Evolutionary conservation across 352 stramenopile species (phyloP).

Genomic region (Pythium diclinum): DNA sequence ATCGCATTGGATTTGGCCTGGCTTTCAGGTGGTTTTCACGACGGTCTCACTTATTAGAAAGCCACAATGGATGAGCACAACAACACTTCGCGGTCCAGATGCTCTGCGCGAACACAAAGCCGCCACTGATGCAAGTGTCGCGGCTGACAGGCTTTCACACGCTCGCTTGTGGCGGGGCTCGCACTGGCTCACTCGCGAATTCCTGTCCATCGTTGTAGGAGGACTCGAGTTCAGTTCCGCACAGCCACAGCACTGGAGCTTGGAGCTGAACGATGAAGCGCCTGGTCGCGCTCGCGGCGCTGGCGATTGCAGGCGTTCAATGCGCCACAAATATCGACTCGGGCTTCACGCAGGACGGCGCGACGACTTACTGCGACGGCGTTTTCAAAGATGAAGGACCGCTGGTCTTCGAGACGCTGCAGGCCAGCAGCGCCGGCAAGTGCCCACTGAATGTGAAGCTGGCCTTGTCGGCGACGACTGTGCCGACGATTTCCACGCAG

Average conservation of each 20-base stretch:
- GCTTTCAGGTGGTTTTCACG: not conserved
- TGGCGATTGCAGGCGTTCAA: not conserved
- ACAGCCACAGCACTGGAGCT: too few relatives aligned
- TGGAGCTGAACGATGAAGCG: not conserved
- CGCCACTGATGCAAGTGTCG: too few relatives aligned
- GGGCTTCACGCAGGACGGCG: constrained; percentile 20
- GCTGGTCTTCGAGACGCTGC: constrained; percentile 45
- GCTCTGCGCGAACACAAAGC: not conserved
- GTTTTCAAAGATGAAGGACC: constrained; percentile 29
- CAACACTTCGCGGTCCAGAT: not conserved
- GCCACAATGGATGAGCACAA: not conserved
- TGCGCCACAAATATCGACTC: constrained; percentile 15
- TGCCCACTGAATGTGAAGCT: constrained; percentile 52
- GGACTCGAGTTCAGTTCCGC: too few relatives aligned
- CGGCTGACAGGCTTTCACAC: not conserved
- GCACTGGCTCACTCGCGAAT: constrained; percentile 1
- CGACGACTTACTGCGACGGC: constrained; percentile 71
- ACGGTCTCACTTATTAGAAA: not conserved
- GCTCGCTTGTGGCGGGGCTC: not conserved
- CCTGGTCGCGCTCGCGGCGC: constrained; percentile 1
- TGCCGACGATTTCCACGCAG: constrained; percentile 34
- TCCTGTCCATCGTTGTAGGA: not conserved
- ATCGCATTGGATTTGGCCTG: not conserved
- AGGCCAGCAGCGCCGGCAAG: constrained; percentile 43
- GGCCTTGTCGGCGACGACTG: constrained; percentile 27